Evolutionary conservation across 2,329 filamentous ascomycete species (phyloP).

Genomic region (Xenosphaeropsis pyriputrescens): DNA sequence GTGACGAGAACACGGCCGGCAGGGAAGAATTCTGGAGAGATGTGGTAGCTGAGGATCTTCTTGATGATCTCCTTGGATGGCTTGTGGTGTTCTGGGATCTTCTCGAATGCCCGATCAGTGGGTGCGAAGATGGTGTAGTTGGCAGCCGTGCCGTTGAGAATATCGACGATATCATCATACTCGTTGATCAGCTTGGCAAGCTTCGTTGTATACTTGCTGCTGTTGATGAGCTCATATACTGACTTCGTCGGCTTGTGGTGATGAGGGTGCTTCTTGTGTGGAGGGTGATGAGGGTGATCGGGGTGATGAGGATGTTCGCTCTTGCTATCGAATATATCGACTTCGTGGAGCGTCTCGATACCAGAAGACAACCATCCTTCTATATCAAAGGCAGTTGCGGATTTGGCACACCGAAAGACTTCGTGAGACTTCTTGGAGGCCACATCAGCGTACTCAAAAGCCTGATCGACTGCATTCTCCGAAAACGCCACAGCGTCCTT

Average conservation of each 20-base stretch:
- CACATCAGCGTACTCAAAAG: slow-evolving; percentile 11
- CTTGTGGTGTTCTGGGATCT: slow-evolving; percentile 37
- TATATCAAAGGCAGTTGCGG: slow-evolving; percentile 17
- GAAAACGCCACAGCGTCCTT: slow-evolving; percentile 11
- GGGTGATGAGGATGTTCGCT: slow-evolving; percentile 12
- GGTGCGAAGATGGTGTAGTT: slow-evolving; percentile 79
- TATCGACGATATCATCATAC: slow-evolving; percentile 53
- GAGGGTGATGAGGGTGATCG: slow-evolving; percentile 15
- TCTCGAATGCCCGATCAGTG: slow-evolving; percentile 59
- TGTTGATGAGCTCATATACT: slow-evolving; percentile 66
- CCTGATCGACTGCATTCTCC: slow-evolving; percentile 17
- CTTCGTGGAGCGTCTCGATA: slow-evolving; percentile 17
- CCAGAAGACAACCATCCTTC: slow-evolving; percentile 18
- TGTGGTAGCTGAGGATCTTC: slow-evolving; percentile 59
- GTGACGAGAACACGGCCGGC: slow-evolving; percentile 48
- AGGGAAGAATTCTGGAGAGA: slow-evolving; percentile 53
- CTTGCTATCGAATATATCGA: slow-evolving; percentile 7
- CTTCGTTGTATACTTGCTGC: slow-evolving; percentile 62
- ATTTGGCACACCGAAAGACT: slow-evolving; percentile 12
- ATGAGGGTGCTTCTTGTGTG: slow-evolving; percentile 11
- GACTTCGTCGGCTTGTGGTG: slow-evolving; percentile 46
- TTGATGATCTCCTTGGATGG: slow-evolving; percentile 57
- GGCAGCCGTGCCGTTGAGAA: slow-evolving; percentile 58
- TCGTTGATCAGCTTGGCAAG: slow-evolving; percentile 64
- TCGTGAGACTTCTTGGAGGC: slow-evolving; percentile 7